Evolutionary conservation across 106 monocot species (phyloP).

Genomic region (Dendrobium nobile): DNA sequence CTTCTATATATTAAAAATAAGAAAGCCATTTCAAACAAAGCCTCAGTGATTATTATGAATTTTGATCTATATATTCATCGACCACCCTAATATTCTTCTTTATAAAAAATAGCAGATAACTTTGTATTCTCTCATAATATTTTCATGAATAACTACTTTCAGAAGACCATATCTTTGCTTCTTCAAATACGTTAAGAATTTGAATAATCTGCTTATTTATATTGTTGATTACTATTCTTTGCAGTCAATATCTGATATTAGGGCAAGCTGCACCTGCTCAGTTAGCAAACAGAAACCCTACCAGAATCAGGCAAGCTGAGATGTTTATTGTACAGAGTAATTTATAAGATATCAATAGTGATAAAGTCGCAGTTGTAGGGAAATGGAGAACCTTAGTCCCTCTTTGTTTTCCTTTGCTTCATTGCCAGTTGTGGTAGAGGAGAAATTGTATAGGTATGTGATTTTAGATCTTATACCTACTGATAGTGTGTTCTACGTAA

Average conservation of each 20-base stretch:
- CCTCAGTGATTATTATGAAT: too few relatives aligned
- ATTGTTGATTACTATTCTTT: neutral
- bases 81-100: too few relatives aligned
- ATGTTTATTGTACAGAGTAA: neutral
- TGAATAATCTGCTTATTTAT: neutral
- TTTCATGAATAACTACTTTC: too few relatives aligned
- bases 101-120: too few relatives aligned
- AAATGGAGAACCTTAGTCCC: neutral
- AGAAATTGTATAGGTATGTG: neutral
- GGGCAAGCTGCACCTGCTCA: constrained; percentile 61
- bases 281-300: constrained; percentile 43
- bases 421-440: neutral
- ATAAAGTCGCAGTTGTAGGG: neutral
- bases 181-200: too few relatives aligned
- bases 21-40: too few relatives aligned
- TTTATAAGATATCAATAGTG: neutral
- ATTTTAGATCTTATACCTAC: neutral
- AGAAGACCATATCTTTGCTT: too few relatives aligned
- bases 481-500: neutral
- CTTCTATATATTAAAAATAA: too few relatives aligned
- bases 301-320: neutral
- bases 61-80: too few relatives aligned
- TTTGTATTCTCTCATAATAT: too few relatives aligned
- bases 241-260: constrained; percentile 57
- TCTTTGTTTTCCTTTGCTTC: neutral